Base-by-base conservation (phyloP, 169 alveolate species). In the Babesia divergens region DNA sequence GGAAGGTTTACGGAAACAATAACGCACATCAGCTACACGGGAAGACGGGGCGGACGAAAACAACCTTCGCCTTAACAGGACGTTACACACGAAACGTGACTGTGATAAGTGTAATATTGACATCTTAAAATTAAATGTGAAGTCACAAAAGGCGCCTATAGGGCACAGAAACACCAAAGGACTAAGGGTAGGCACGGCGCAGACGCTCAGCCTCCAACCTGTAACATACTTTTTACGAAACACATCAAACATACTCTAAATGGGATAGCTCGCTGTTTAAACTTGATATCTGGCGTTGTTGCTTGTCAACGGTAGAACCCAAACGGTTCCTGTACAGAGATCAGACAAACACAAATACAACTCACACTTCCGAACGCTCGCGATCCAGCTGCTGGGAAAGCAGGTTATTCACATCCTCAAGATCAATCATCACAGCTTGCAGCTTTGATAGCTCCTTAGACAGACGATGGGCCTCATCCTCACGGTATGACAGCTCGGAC, bases 361-460 rank as follows among this genome's bases (percentile, higher is more conserved):
- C 77, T n/a, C 52, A 66, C 77, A n/a, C 13, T 6, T 66, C 77
- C n/a, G 28, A 1, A 7, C 59, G 58, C 2, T 32, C 37, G 24
- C 56, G 72, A 16, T 40, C 28, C 1, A 53, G 51, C 44, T 53
- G 77, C 77, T 66, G 65, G 22, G 60, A 35, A 2, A 70, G 51
- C 37, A 70, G 44, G 18, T 18, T 34, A 47, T 70, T 70, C 14
- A 70, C 74, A 40, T 70, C 74, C 55, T 70, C 82, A 8, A 70
- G 74, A 18, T 70, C 82, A n/a, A 70, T 16, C 42, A 70, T 54
- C 14, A 70, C 29, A 7, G 70, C 13, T 7, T 70, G 55, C 20
- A 70, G 74, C 68, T 70, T 62, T 29, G 60, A 35, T 9, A 70
- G 37, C 44, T 70, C 68, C 59, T 62, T 62, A 22, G 40, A 22